A percentile compares a stretch with the other conserved stretches of the same genome.
Evolutionary conservation across 495 filamentous ascomycete genomes (phyloP).

Genomic region (Hamigera avellanea): DNA sequence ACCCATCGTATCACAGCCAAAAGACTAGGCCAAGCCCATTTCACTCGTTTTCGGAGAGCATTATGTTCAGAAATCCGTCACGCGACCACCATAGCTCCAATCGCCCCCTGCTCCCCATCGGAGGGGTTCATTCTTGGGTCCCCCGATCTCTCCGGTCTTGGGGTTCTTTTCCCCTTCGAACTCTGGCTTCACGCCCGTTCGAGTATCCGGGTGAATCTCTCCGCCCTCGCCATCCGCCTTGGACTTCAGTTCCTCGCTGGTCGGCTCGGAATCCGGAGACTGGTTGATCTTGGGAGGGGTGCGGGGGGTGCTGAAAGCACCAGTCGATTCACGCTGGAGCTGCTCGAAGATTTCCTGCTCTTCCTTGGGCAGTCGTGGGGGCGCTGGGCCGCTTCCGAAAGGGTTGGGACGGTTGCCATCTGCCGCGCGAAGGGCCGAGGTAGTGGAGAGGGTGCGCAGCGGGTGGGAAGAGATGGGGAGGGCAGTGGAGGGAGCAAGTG

Average conservation of each 20-base stretch:
- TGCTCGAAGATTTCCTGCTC: constrained; percentile 90
- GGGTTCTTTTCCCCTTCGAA: constrained; percentile 92
- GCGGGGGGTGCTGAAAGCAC: constrained; percentile 59
- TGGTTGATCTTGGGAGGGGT: constrained; percentile 29
- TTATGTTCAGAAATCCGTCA: constrained; percentile 77
- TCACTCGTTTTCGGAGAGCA: too few species aligned
- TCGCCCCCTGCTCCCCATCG: constrained; percentile 74
- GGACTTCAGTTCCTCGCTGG: constrained; percentile 11
- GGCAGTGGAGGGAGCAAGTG: constrained; percentile 6
- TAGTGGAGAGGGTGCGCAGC: constrained; percentile 25
- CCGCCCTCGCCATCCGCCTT: constrained; percentile 42
- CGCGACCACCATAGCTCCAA: constrained; percentile 93
- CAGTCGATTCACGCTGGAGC: constrained; percentile 61
- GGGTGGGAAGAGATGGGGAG: constrained; percentile 6
- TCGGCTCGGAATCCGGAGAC: constrained; percentile 22
- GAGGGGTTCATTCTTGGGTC: constrained; percentile 94
- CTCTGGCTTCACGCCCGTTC: constrained; percentile 69
- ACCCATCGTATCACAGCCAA: too few species aligned
- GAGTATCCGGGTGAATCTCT: constrained; percentile 58
- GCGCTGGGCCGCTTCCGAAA: constrained; percentile 48
- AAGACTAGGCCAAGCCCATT: too few species aligned
- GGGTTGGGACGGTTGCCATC: constrained; percentile 16
- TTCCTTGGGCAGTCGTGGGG: constrained; percentile 72
- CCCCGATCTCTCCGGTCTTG: constrained; percentile 90
- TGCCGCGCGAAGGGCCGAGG: constrained; percentile 12